Conservation (phyloP, 2,329 filamentous ascomycete species). For the Botrytis cinerea region DNA sequence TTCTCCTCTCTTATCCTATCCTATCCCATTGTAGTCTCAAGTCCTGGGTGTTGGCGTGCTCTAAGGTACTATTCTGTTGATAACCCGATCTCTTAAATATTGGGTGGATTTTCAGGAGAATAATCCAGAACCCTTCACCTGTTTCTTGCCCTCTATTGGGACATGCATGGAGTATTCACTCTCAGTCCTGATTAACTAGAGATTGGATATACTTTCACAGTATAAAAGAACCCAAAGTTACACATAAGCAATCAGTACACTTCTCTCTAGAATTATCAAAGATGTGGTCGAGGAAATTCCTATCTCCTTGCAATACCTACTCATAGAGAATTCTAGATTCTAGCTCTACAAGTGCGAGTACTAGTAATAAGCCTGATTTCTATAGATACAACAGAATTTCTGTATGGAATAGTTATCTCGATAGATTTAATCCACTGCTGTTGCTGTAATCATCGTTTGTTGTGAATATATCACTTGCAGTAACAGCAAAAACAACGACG, state of each 20-base stretch:
- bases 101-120: fast-evolving
- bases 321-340: too few species aligned
- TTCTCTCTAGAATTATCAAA: too few species aligned
- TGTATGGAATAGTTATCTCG: neutral
- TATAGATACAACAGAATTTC: neutral
- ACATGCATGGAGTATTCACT: neutral
- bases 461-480: neutral
- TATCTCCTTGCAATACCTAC: too few species aligned
- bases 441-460: too few species aligned
- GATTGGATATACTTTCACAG: neutral
- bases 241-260: neutral
- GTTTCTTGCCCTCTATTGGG: neutral
- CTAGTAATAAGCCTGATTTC: neutral
- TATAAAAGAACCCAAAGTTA: neutral
- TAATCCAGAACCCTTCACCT: fast-evolving
- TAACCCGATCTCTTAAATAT: fast-evolving
- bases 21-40: neutral
- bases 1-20: neutral
- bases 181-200: neutral
- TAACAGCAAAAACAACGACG: neutral
- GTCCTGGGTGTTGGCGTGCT: neutral
- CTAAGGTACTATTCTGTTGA: neutral
- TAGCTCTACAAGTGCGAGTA: too few species aligned
- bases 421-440: neutral
- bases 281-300: too few species aligned